phyloP scores from a whole-genome alignment of 2,329 filamentous ascomycete species.

The Xylariaceae sp. region DNA sequence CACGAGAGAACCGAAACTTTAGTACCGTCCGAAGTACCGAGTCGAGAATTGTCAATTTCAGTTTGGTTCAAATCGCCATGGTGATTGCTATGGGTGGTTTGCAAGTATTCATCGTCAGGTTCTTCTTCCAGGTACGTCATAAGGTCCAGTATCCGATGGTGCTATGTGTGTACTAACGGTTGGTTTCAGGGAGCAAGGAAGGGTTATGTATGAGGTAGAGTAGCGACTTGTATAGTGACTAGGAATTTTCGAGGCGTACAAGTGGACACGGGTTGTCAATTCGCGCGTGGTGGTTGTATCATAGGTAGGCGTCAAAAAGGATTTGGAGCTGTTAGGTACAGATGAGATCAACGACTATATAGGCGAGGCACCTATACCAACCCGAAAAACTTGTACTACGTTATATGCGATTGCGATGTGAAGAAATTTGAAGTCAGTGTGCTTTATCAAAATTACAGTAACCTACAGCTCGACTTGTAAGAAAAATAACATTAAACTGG shows the following conservation, averaged over 20 bases:
- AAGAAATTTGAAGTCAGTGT: background rate
- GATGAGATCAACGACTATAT: constrained; percentile 13
- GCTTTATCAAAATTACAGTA: background rate
- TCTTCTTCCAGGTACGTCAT: constrained; percentile 88
- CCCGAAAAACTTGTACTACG: background rate
- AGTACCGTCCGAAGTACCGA: constrained; percentile 97
- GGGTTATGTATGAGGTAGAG: constrained; percentile 66
- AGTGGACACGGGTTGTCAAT: constrained; percentile 30
- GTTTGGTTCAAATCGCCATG: constrained; percentile 87
- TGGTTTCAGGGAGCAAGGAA: constrained; percentile 65
- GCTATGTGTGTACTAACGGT: constrained; percentile 29
- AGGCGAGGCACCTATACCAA: background rate
- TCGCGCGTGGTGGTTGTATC: constrained; percentile 33
- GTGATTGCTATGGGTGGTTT: constrained; percentile 94
- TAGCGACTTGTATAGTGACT: constrained; percentile 17
- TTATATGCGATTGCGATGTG: background rate
- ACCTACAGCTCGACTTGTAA: too few relatives aligned
- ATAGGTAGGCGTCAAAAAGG: constrained; percentile 39
- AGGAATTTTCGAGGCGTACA: constrained; percentile 33
- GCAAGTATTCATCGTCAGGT: constrained; percentile 96
- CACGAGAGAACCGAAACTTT: constrained; percentile 98
- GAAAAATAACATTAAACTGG: too few relatives aligned
- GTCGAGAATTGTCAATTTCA: constrained; percentile 95
- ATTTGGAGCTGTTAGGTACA: constrained; percentile 11
- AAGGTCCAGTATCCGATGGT: background rate